Evolutionary conservation across 768 basidiomycete species (phyloP).

Genomic region (Tylopilus rubrobrunneus): DNA sequence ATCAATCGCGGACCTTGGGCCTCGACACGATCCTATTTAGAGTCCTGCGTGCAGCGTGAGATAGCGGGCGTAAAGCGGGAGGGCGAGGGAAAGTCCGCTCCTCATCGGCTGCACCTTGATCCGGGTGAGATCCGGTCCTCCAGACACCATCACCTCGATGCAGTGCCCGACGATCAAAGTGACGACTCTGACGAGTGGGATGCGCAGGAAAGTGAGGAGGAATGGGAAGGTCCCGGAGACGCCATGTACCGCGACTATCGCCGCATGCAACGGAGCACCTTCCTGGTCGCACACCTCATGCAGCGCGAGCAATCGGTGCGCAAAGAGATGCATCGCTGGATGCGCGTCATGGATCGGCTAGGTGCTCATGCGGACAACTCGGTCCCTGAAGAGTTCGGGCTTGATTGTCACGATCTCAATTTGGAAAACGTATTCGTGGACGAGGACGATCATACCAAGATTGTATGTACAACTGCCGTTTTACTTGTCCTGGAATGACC

Average conservation of each 20-base stretch:
- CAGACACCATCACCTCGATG: constrained; percentile 62
- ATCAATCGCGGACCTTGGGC: constrained; percentile 81
- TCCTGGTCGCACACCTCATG: constrained; percentile 66
- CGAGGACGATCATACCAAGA: constrained; percentile 56
- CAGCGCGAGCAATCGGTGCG: constrained; percentile 59
- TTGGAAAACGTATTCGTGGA: constrained; percentile 85
- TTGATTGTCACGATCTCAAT: constrained; percentile 85
- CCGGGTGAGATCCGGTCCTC: constrained; percentile 72
- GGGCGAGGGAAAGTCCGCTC: constrained; percentile 72
- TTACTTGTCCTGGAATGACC: not conserved
- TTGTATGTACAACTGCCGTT: constrained; percentile 46
- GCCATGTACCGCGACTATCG: constrained; percentile 81
- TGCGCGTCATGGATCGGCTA: constrained; percentile 61
- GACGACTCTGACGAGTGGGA: constrained; percentile 81
- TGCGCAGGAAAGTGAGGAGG: constrained; percentile 74
- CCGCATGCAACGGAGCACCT: constrained; percentile 74
- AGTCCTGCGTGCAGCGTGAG: constrained; percentile 69
- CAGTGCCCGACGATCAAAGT: constrained; percentile 68
- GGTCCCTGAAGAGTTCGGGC: constrained; percentile 58
- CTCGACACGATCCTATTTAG: constrained; percentile 54
- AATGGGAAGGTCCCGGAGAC: constrained; percentile 71
- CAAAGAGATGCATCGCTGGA: constrained; percentile 72
- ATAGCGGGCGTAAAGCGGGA: constrained; percentile 69
- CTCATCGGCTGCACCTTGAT: constrained; percentile 76
- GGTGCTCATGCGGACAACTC: constrained; percentile 30